A percentile compares a stretch with the other conserved stretches of the same genome.
phyloP scores from a whole-genome alignment of 805 yeast genomes.

The Candida glaebosa region DNA sequence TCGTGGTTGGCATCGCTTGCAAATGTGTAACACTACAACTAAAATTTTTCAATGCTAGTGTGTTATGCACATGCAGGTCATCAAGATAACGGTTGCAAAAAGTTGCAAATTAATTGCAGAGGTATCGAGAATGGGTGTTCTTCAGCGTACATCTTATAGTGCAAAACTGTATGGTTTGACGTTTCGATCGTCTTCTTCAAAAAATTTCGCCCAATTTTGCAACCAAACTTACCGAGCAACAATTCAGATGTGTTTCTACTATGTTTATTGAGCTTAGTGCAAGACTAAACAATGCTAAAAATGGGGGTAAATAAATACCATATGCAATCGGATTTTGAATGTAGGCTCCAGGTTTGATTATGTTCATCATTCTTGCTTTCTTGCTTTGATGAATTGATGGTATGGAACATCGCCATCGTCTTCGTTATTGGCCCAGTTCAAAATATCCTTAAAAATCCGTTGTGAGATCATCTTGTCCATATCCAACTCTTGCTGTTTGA shows the following conservation, averaged over 20 bases:
- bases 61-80: background rate
- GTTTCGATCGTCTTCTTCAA: no score
- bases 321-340: background rate
- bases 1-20: background rate
- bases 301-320: background rate
- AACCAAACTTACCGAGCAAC: no score
- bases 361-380: background rate
- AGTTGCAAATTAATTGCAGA: background rate
- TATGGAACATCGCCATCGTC: slow-evolving; percentile 32
- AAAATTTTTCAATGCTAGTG: slow-evolving; percentile 1
- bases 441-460: slow-evolving; percentile 58
- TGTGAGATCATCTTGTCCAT: slow-evolving; percentile 56
- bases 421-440: slow-evolving; percentile 55
- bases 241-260: no score
- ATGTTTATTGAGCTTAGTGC: no score
- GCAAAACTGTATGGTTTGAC: no score
- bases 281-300: background rate
- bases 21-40: no score
- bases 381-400: slow-evolving; percentile 2
- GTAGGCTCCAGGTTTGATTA: background rate
- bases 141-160: no score
- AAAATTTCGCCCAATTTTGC: no score
- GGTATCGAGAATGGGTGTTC: background rate
- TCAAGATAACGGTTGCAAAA: background rate
- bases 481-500: slow-evolving; percentile 57